Conservation (phyloP, 345 rosid species). For the Microthlaspi erraticum region DNA sequence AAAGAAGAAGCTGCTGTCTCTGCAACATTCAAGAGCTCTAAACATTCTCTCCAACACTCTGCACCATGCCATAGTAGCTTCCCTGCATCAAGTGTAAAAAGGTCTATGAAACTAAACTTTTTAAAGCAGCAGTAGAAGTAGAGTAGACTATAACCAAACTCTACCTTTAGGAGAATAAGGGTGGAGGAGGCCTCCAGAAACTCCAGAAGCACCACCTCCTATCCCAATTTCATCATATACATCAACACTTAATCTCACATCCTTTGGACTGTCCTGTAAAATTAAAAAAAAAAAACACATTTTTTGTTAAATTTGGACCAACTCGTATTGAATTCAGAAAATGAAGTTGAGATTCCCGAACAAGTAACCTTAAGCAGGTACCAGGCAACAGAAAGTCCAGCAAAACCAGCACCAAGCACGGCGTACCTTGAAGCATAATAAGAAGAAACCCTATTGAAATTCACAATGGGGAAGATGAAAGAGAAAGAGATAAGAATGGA, state of each 20-base stretch:
- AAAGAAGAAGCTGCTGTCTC: constrained; percentile 56
- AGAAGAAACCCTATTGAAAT: background rate
- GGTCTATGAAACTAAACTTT: constrained; percentile 13
- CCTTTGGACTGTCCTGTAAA: constrained; percentile 63
- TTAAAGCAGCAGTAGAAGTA: background rate
- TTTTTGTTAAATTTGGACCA: background rate
- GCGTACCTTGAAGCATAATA: constrained; percentile 60
- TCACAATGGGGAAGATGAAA: background rate
- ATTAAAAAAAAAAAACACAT: background rate
- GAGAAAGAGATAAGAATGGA: background rate
- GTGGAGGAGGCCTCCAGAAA: constrained; percentile 93
- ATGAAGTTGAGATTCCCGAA: background rate
- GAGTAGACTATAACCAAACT: background rate
- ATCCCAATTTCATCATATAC: constrained; percentile 88
- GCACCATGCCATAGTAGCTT: constrained; percentile 88
- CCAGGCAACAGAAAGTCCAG: constrained; percentile 94
- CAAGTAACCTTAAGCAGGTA: constrained; percentile 70
- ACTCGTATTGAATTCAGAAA: background rate
- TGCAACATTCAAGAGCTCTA: constrained; percentile 66
- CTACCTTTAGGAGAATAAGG: constrained; percentile 94
- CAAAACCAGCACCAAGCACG: constrained; percentile 96
- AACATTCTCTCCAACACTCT: constrained; percentile 85
- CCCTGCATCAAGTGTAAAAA: constrained; percentile 47
- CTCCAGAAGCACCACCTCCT: constrained; percentile 96
- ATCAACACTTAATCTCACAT: constrained; percentile 58